Conservation (phyloP, 257 asterid species). For the Misopates orontium region DNA sequence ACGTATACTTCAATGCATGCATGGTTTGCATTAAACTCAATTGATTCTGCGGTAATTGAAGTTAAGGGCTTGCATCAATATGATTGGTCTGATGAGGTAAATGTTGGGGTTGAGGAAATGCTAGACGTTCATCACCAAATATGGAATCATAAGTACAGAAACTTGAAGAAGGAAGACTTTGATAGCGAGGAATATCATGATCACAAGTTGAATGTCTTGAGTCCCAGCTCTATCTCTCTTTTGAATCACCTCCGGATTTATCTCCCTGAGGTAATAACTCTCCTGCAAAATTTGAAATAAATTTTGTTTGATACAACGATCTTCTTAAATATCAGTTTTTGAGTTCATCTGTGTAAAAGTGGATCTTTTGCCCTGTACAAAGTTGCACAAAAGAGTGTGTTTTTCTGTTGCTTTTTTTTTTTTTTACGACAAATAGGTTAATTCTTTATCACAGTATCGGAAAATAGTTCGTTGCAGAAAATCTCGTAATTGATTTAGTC, state of each 20-base stretch:
- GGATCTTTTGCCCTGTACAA: no score
- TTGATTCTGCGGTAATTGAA: conserved; percentile 62
- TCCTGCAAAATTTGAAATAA: no score
- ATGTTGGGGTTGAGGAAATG: conserved; percentile 67
- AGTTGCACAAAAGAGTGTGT: no score
- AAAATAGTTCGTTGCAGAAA: no score
- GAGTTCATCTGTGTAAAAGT: no score
- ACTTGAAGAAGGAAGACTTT: conserved; percentile 42
- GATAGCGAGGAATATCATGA: conserved; percentile 41
- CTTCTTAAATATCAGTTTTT: no score
- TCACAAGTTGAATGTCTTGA: conserved; percentile 52
- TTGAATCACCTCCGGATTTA: conserved; percentile 80
- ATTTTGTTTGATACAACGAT: no score
- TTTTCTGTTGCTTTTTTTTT: no score
- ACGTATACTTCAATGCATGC: conserved; percentile 85
- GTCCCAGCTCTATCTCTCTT: conserved; percentile 69
- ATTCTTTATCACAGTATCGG: no score
- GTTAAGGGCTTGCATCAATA: conserved; percentile 89
- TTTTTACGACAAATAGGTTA: no score
- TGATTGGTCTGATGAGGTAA: conserved; percentile 76
- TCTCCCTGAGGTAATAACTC: conserved; percentile 74
- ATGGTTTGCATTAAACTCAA: conserved; percentile 77
- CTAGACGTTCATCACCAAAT: conserved; percentile 74
- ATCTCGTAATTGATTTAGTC: no score
- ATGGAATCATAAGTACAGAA: conserved; percentile 46